Percentiles rank a stretch among this genome's conserved stretches.
phyloP scores from a whole-genome alignment of 2,329 filamentous ascomycete species.

The Paecilomyces niveus region DNA sequence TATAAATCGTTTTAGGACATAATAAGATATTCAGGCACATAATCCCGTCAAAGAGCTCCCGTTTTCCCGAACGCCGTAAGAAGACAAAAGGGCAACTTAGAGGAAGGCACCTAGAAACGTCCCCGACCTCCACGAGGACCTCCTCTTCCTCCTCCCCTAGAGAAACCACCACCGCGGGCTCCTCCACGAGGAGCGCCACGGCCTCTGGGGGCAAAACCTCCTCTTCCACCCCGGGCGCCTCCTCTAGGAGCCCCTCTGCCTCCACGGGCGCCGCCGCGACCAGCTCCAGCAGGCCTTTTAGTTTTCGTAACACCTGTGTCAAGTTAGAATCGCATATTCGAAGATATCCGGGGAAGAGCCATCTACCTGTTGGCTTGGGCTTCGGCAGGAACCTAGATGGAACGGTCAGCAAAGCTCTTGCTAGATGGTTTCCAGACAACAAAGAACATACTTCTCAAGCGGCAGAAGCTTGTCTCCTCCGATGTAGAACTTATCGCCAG shows the following conservation, averaged over 20 bases:
- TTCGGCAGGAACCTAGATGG: conserved; percentile 72
- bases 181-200: conserved; percentile 38
- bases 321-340: conserved; percentile 11
- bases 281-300: conserved; percentile 60
- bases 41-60: conserved; percentile 32
- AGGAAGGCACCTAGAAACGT: conserved; percentile 14
- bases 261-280: conserved; percentile 41
- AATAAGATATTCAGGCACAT: conserved; percentile 26
- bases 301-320: conserved; percentile 58
- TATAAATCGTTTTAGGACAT: conserved; percentile 27
- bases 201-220: conserved; percentile 45
- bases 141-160: conserved; percentile 22
- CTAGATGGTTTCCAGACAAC: neutral
- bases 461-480: conserved; percentile 89
- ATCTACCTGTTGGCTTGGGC: conserved; percentile 62
- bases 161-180: conserved; percentile 33
- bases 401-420: conserved; percentile 1
- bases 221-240: conserved; percentile 33
- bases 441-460: conserved; percentile 61
- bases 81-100: conserved; percentile 25
- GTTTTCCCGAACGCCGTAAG: conserved; percentile 38
- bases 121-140: conserved; percentile 26
- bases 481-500: conserved; percentile 96
- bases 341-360: conserved; percentile 1
- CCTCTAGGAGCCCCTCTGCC: conserved; percentile 39